These are phyloP conservation scores for Epichloe glyceriae DNA, from an alignment of 2,329 filamentous ascomycete genomes.

Conservation along the genomic window DNA sequence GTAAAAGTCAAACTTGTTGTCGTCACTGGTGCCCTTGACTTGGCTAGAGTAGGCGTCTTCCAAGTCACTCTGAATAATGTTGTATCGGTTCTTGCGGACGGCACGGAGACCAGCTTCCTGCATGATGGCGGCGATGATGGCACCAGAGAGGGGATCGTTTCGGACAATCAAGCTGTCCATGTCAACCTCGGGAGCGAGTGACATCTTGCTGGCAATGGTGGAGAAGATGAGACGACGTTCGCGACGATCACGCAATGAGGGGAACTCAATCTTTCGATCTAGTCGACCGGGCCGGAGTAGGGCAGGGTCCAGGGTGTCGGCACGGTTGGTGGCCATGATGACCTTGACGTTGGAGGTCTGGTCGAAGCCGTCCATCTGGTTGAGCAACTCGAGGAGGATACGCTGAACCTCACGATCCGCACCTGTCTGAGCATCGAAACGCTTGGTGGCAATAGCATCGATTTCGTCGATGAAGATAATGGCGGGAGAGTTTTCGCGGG, in stretches of 20 bases:
- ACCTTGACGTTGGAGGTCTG: slow-evolving; percentile 99
- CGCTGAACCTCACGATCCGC: slow-evolving; percentile 97
- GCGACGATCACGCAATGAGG: slow-evolving; percentile 81
- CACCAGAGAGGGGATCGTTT: slow-evolving; percentile 89
- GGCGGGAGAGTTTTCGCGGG: slow-evolving; percentile 89
- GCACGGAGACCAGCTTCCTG: slow-evolving; percentile 92
- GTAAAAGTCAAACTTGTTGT: slow-evolving; percentile 84
- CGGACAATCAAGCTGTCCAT: slow-evolving; percentile 91
- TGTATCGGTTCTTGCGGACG: slow-evolving; percentile 95
- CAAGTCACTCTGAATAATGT: slow-evolving; percentile 94
- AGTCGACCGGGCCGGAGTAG: slow-evolving; percentile 88
- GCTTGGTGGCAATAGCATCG: slow-evolving; percentile 96
- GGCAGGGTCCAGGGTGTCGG: slow-evolving; percentile 91
- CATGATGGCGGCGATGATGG: slow-evolving; percentile 97
- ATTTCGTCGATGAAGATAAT: slow-evolving; percentile 99
- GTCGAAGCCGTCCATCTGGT: slow-evolving; percentile 99
- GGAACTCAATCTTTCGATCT: slow-evolving; percentile 98
- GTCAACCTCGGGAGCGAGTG: slow-evolving; percentile 88
- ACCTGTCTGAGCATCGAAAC: slow-evolving; percentile 96
- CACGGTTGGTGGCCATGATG: slow-evolving; percentile 99
- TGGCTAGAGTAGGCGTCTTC: slow-evolving; percentile 96
- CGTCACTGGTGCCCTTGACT: slow-evolving; percentile 64
- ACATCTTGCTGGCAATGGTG: slow-evolving; percentile 97
- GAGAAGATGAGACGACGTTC: slow-evolving; percentile 94
- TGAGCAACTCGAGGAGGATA: slow-evolving; percentile 91